Evolutionary conservation across 306 rosid genomes (phyloP).

Genomic region (Gillenia trifoliata): DNA sequence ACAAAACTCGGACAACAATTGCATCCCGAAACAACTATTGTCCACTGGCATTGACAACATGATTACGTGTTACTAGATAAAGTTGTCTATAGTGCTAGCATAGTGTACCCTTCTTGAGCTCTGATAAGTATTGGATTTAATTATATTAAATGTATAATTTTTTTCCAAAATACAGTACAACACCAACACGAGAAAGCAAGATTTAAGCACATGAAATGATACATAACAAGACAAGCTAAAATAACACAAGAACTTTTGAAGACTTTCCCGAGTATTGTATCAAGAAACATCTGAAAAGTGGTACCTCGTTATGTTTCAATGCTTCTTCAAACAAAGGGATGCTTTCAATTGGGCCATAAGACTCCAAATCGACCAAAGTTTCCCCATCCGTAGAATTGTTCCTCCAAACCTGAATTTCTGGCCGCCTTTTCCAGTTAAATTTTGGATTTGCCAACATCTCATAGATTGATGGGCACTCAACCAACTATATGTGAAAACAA

Average conservation of each 20-base stretch:
- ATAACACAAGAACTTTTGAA: not conserved
- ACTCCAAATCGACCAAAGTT: slow-evolving; percentile 48
- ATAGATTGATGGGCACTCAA: slow-evolving; percentile 92
- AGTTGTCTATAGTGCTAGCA: not conserved
- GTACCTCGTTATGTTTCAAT: slow-evolving; percentile 69
- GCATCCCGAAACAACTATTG: not conserved
- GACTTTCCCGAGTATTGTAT: not conserved
- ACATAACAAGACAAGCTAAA: not conserved
- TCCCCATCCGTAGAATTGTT: slow-evolving; percentile 50
- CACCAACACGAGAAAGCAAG: not conserved
- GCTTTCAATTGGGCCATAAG: slow-evolving; percentile 52
- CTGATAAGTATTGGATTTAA: not conserved
- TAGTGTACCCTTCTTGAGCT: not conserved
- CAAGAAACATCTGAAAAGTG: not conserved
- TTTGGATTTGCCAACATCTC: slow-evolving; percentile 88
- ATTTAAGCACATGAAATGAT: not conserved
- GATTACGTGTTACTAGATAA: not conserved
- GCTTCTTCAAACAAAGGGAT: slow-evolving; percentile 66
- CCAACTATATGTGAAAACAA: slow-evolving; percentile 47
- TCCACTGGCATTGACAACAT: not conserved
- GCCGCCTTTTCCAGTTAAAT: slow-evolving; percentile 66
- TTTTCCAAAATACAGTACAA: not conserved
- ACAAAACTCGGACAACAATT: not conserved
- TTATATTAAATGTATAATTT: not conserved
- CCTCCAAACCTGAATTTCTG: slow-evolving; percentile 81